Evolutionary conservation across 2,329 filamentous ascomycete genomes (phyloP).

Genomic region (Periconia digitata): DNA sequence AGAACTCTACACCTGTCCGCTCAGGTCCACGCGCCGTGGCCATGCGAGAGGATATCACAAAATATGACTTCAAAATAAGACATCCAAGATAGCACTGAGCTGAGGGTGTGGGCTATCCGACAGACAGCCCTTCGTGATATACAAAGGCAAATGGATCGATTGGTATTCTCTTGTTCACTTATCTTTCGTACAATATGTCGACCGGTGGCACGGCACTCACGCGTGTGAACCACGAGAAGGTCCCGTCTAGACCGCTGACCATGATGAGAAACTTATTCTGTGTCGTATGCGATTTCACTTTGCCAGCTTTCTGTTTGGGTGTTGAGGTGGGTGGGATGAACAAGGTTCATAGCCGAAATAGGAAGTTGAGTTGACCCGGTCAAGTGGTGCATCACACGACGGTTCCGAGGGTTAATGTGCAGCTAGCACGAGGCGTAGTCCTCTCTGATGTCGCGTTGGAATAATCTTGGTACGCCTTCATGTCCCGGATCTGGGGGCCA

Average conservation of each 20-base stretch:
- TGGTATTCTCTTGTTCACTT: background rate
- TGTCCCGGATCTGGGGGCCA: background rate
- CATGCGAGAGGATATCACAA: background rate
- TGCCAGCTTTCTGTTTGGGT: background rate
- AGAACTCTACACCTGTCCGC: background rate
- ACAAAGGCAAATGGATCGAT: background rate
- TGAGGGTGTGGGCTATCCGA: background rate
- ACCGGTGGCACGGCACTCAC: background rate
- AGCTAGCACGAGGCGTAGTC: background rate
- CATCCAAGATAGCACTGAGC: background rate
- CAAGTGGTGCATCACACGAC: background rate
- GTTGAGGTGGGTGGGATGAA: background rate
- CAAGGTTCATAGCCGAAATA: background rate
- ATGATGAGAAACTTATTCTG: background rate
- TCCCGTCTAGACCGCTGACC: background rate
- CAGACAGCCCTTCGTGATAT: no score
- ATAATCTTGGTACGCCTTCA: background rate
- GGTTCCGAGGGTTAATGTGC: background rate
- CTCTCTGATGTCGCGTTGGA: background rate
- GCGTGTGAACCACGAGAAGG: background rate
- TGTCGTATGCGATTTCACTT: background rate
- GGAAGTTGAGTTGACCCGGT: background rate
- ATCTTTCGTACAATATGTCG: background rate
- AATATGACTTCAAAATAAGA: background rate
- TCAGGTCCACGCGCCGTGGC: background rate